Percentiles rank a stretch among this genome's conserved stretches.
phyloP scores from a whole-genome alignment of 495 filamentous ascomycete genomes.

The Aspergillus asperescens region DNA sequence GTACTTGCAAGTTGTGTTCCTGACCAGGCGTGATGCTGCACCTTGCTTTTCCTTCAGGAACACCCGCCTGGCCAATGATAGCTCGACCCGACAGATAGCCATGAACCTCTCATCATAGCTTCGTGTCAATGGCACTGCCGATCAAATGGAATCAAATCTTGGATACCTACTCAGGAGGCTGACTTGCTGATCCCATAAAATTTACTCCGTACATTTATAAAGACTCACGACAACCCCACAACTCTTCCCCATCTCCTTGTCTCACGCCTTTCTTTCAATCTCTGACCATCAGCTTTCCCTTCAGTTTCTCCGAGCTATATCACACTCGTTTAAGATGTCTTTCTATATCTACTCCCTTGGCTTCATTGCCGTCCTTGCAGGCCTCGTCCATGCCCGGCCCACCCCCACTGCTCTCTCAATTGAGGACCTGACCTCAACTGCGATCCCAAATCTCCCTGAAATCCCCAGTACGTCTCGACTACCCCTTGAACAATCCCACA shows the following conservation, averaged over 20 bases:
- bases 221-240: too few species aligned
- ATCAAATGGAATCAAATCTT: neutral
- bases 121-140: neutral
- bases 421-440: neutral
- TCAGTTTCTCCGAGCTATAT: neutral
- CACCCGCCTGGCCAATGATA: neutral
- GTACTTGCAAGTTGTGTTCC: too few species aligned
- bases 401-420: neutral
- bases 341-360: neutral
- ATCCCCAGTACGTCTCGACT: neutral
- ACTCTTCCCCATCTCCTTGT: neutral
- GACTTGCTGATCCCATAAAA: neutral
- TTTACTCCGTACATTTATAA: too few species aligned
- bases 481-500: neutral
- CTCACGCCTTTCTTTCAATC: neutral
- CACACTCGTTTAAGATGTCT: constrained; percentile 5
- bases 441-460: neutral
- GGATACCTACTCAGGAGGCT: too few species aligned
- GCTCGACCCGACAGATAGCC: neutral
- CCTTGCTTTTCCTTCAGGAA: constrained; percentile 6
- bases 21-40: too few species aligned
- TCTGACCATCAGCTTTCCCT: neutral
- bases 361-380: neutral
- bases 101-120: neutral
- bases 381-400: neutral